A percentile compares a stretch with the other conserved stretches of the same genome.
These are phyloP conservation scores for Celoporthe dispersa DNA, from an alignment of 2,329 filamentous ascomycete species.

Conservation along the genomic window DNA sequence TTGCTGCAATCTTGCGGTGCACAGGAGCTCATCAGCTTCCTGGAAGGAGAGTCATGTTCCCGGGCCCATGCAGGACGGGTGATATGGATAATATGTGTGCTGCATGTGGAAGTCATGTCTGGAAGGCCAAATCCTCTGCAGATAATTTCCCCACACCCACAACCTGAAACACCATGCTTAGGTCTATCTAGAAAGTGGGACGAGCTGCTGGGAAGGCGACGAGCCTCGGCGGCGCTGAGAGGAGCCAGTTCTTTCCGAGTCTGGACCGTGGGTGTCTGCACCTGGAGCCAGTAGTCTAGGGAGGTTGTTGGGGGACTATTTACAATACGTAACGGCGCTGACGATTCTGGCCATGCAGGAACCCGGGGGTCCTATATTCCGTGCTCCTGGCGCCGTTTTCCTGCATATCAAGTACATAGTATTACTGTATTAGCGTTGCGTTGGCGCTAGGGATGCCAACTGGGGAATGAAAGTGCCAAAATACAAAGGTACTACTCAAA, in stretches of 20 bases:
- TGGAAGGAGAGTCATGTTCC: neutral
- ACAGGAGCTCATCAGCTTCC: neutral
- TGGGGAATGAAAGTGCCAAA: slow-evolving; percentile 3
- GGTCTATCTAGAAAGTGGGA: neutral
- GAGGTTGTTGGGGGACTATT: neutral
- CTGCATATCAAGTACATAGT: neutral
- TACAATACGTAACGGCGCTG: neutral
- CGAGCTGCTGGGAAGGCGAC: neutral
- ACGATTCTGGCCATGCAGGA: slow-evolving; percentile 1
- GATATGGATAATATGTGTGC: neutral
- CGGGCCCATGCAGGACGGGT: neutral
- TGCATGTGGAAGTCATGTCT: neutral
- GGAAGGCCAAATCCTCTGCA: neutral
- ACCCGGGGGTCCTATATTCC: neutral
- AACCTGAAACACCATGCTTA: neutral
- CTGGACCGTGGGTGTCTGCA: neutral
- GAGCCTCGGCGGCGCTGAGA: neutral
- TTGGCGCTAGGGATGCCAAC: neutral
- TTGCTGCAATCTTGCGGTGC: neutral
- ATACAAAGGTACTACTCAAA: neutral
- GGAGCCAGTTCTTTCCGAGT: neutral
- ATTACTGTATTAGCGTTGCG: too few species aligned
- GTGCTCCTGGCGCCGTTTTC: neutral
- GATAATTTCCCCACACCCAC: neutral
- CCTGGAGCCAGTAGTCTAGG: neutral